These are phyloP conservation scores for Mortierella hygrophila DNA, from an alignment of 192 early-diverging fungal species.

Conservation along the genomic window DNA sequence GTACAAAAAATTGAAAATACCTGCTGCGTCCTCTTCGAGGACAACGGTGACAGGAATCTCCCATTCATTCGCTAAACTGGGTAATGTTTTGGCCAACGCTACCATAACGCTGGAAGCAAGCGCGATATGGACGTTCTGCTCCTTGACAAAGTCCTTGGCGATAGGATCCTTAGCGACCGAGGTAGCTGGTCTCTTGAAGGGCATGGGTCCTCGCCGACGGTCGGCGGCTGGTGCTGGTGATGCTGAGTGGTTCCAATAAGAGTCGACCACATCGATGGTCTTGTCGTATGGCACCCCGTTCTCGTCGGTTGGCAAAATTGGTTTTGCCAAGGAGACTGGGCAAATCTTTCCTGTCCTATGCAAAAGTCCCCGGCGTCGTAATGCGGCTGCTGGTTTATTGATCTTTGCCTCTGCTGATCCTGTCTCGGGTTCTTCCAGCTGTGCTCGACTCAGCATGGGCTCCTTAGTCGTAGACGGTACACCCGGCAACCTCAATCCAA, in stretches of 20 bases:
- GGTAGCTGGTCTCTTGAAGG: constrained; percentile 9
- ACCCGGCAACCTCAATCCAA: constrained; percentile 31
- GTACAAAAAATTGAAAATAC: neutral
- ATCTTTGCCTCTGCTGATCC: neutral
- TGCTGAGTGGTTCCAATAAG: constrained; percentile 16
- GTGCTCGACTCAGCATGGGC: constrained; percentile 17
- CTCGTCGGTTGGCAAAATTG: constrained; percentile 48
- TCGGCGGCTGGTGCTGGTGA: neutral
- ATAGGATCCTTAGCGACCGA: constrained; percentile 32
- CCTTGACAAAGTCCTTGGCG: constrained; percentile 24
- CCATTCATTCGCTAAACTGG: constrained; percentile 33
- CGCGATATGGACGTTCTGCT: constrained; percentile 40
- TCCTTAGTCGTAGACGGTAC: constrained; percentile 30
- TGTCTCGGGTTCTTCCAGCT: neutral
- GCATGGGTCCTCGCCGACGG: constrained; percentile 15
- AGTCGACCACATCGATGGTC: constrained; percentile 24
- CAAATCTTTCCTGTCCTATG: constrained; percentile 34
- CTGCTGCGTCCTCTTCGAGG: constrained; percentile 33
- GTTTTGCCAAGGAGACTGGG: constrained; percentile 32
- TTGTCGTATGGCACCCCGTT: constrained; percentile 46
- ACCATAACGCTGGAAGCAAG: constrained; percentile 43
- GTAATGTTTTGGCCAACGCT: constrained; percentile 30
- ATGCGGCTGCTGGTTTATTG: neutral
- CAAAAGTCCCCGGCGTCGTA: constrained; percentile 23
- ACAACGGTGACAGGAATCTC: constrained; percentile 47